Percentiles rank a stretch among this genome's conserved stretches.
These are phyloP conservation scores for Alternaria viburni DNA, from an alignment of 2,329 filamentous ascomycete species.

Conservation along the genomic window DNA sequence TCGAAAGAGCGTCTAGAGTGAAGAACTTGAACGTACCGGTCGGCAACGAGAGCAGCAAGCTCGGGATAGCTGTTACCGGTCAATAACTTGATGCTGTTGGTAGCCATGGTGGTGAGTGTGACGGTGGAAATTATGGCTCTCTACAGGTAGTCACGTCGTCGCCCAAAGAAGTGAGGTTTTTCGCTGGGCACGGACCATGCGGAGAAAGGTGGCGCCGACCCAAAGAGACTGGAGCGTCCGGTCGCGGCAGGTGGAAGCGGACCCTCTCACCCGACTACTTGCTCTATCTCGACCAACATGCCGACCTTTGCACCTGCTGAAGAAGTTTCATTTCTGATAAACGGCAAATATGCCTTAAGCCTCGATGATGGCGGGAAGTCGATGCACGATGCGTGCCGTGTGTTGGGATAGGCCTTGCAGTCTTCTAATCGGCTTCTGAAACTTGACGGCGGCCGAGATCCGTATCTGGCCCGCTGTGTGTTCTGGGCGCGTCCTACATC, in stretches of 20 bases:
- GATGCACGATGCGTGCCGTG: background rate
- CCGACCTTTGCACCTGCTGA: background rate
- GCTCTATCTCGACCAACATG: background rate
- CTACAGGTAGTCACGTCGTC: constrained; percentile 18
- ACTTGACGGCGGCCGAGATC: constrained; percentile 7
- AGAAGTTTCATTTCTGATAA: background rate
- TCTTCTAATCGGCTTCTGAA: constrained; percentile 12
- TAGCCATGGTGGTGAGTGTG: constrained; percentile 61
- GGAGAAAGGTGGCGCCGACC: constrained; percentile 27
- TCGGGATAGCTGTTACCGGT: constrained; percentile 78
- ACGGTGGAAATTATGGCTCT: constrained; percentile 22
- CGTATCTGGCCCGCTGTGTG: background rate
- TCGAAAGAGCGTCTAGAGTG: background rate
- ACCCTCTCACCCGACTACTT: background rate
- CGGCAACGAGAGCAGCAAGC: constrained; percentile 72
- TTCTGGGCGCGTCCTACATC: background rate
- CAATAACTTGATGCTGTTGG: constrained; percentile 76
- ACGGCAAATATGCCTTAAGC: background rate
- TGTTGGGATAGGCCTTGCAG: background rate
- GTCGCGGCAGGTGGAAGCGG: constrained; percentile 2
- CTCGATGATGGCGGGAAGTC: background rate
- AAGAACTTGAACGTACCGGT: constrained; percentile 58
- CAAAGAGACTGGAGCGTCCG: background rate
- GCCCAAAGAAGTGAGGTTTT: constrained; percentile 28
- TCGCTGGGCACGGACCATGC: constrained; percentile 26